Conservation (phyloP, 2,329 filamentous ascomycete species). For the Talaromyces piceae region DNA sequence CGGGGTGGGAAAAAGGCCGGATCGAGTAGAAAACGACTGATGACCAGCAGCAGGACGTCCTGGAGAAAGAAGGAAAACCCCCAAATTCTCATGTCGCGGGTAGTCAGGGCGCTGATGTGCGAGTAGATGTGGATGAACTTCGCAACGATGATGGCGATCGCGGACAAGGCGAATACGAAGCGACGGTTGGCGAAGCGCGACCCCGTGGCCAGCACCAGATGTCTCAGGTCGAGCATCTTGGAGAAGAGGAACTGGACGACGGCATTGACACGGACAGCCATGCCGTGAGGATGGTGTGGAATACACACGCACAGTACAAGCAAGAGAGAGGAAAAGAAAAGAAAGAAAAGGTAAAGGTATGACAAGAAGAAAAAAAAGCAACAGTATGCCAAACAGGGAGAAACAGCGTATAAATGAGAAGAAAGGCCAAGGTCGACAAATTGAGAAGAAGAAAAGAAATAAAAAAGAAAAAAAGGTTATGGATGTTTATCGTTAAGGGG, state of each 20-base stretch:
- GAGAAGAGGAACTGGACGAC: not conserved
- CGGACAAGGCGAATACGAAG: conserved; percentile 18
- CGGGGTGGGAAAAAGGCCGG: not conserved
- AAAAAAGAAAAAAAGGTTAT: too few species aligned
- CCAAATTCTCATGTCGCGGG: conserved; percentile 16
- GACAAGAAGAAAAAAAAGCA: too few species aligned
- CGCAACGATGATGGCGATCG: conserved; percentile 18
- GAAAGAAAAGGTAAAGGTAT: not conserved
- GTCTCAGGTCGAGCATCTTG: conserved; percentile 1
- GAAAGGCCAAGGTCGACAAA: too few species aligned
- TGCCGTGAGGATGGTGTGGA: not conserved
- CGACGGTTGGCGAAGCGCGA: conserved; percentile 4
- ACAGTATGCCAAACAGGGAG: too few species aligned
- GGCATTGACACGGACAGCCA: not conserved
- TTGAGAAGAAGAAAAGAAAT: too few species aligned
- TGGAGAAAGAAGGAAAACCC: conserved; percentile 19
- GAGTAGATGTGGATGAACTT: conserved; percentile 21
- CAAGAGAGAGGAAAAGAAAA: not conserved
- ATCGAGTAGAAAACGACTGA: conserved; percentile 3
- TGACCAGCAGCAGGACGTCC: conserved; percentile 12
- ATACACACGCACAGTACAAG: too few species aligned
- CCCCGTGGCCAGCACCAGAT: not conserved
- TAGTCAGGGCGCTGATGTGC: conserved; percentile 17
- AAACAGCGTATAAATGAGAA: too few species aligned
- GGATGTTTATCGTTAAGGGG: too few species aligned